Evolutionary conservation across 495 filamentous ascomycete genomes (phyloP).

Genomic region (Cenococcum geophilum): DNA sequence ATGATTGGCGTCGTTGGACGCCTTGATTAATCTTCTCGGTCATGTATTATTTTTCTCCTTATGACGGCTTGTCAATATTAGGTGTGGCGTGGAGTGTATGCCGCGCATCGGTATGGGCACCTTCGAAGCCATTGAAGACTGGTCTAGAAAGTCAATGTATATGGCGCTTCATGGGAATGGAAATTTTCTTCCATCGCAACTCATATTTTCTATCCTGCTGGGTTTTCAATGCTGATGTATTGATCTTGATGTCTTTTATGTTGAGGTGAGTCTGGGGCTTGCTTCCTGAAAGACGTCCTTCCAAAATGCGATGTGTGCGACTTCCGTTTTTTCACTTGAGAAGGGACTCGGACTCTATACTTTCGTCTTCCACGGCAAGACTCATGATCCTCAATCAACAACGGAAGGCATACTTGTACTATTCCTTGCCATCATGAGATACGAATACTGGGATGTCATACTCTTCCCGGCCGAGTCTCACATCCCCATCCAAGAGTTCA

Average conservation of each 20-base stretch:
- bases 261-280: no score
- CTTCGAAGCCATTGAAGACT: no score
- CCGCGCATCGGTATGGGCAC: not conserved
- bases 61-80: not conserved
- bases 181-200: no score
- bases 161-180: no score
- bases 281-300: no score
- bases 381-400: not conserved
- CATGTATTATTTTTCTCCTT: not conserved
- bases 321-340: no score
- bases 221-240: no score
- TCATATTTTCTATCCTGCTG: no score
- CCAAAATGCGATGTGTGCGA: no score
- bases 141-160: no score
- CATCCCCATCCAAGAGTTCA: constrained; percentile 79
- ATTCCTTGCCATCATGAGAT: constrained; percentile 56
- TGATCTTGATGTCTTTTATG: no score
- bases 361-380: not conserved
- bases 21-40: not conserved
- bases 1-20: not conserved
- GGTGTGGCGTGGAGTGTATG: not conserved
- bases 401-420: not conserved
- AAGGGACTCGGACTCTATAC: not conserved
- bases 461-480: constrained; percentile 61
- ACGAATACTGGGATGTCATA: constrained; percentile 79